phyloP scores from a whole-genome alignment of 1,284 basidiomycete genomes.

The Puccinia hordei region DNA sequence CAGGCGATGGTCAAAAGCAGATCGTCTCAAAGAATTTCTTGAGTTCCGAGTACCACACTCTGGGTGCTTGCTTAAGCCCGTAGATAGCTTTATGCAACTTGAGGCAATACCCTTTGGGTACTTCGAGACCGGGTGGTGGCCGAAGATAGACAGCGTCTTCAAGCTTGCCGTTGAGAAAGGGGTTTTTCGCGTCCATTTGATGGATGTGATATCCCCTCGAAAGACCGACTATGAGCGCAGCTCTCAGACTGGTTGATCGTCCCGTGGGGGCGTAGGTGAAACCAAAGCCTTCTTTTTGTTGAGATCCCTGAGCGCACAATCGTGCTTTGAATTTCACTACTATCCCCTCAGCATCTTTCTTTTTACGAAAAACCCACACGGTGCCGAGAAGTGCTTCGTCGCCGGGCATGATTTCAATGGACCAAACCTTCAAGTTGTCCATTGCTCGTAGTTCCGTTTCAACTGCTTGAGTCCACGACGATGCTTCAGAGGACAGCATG shows the following conservation, averaged over 20 bases:
- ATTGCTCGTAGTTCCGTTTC: too few relatives aligned
- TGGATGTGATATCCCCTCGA: not conserved
- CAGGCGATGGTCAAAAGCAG: not conserved
- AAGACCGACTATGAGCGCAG: not conserved
- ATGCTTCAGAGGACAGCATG: not conserved
- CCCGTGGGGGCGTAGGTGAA: conserved; percentile 2
- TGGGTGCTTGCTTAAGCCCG: too few relatives aligned
- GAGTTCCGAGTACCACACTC: conserved; percentile 10
- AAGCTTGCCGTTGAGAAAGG: conserved; percentile 24
- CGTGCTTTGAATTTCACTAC: too few relatives aligned
- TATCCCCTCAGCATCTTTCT: too few relatives aligned
- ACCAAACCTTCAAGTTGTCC: too few relatives aligned
- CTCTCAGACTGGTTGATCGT: not conserved
- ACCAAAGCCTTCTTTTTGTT: too few relatives aligned
- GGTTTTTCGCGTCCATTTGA: too few relatives aligned
- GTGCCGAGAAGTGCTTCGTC: too few relatives aligned
- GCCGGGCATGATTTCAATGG: too few relatives aligned
- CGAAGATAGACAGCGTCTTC: conserved; percentile 17
- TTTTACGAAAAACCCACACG: too few relatives aligned
- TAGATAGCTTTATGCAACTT: not conserved
- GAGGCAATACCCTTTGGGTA: not conserved
- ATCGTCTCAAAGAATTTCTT: conserved; percentile 8
- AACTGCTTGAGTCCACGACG: too few relatives aligned
- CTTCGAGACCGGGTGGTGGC: not conserved
- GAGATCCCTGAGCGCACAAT: too few relatives aligned